phyloP scores from a whole-genome alignment of 2,329 filamentous ascomycete species.

The Chrysosphaeria jannelii region DNA sequence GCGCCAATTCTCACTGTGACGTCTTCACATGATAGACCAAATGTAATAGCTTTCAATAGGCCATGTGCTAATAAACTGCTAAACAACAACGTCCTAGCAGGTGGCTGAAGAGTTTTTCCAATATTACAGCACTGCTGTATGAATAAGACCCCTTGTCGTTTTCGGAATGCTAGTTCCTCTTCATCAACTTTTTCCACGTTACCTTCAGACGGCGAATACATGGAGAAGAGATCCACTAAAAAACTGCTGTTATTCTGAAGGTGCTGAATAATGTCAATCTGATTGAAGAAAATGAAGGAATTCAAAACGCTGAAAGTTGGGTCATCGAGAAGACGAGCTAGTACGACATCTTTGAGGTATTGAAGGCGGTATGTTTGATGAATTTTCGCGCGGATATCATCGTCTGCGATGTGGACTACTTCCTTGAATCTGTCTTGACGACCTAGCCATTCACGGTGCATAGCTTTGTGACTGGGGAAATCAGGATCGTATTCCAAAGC shows the following conservation, averaged over 20 bases:
- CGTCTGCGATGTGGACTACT: constrained; percentile 74
- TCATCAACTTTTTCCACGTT: constrained; percentile 13
- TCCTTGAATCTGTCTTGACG: constrained; percentile 83
- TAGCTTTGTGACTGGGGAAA: constrained; percentile 90
- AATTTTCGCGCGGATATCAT: constrained; percentile 60
- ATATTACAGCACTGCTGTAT: constrained; percentile 90
- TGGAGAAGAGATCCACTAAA: constrained; percentile 50
- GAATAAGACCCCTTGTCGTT: constrained; percentile 85
- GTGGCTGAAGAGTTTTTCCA: constrained; percentile 76
- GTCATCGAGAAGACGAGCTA: constrained; percentile 86
- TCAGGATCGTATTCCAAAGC: constrained; percentile 95
- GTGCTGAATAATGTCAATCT: constrained; percentile 90
- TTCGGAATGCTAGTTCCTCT: constrained; percentile 34
- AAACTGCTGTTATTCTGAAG: constrained; percentile 58
- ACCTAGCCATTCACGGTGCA: constrained; percentile 76
- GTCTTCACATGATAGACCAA: constrained; percentile 60
- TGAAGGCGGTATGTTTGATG: constrained; percentile 88
- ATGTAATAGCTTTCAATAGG: constrained; percentile 69
- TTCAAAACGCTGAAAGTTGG: constrained; percentile 94
- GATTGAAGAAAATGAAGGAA: constrained; percentile 94
- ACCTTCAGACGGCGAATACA: constrained; percentile 35
- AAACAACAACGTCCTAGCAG: constrained; percentile 52
- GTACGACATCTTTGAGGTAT: constrained; percentile 93
- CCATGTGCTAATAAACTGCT: constrained; percentile 73
- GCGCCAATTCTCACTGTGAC: constrained; percentile 69